Percentiles rank a stretch among this genome's conserved stretches.
Evolutionary conservation across 345 rosid genomes (phyloP).

Genomic region (Capsella bursapastoris): DNA sequence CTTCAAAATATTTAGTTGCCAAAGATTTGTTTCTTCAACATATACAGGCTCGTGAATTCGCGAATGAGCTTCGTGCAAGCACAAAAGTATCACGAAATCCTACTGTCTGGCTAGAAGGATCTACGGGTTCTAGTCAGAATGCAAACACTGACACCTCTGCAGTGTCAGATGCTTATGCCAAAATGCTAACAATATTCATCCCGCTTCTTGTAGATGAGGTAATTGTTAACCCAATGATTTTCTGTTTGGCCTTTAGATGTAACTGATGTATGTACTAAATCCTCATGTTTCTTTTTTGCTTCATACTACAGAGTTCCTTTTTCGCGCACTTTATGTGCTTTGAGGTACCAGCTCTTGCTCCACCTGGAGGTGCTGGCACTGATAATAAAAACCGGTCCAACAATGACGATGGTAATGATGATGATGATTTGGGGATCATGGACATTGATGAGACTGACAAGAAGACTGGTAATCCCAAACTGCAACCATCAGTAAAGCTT

Average conservation of each 20-base stretch:
- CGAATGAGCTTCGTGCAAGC: slow-evolving; percentile 99
- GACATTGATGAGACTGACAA: slow-evolving; percentile 84
- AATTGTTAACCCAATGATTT: slow-evolving; percentile 30
- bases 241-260: slow-evolving; percentile 19
- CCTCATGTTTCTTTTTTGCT: slow-evolving; percentile 31
- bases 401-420: slow-evolving; percentile 62
- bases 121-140: slow-evolving; percentile 81
- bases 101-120: slow-evolving; percentile 94
- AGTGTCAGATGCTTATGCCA: slow-evolving; percentile 96
- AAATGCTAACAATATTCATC: slow-evolving; percentile 93
- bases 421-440: slow-evolving; percentile 96
- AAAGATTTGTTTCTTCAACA: slow-evolving; percentile 4
- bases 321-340: slow-evolving; percentile 99
- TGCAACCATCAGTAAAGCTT: slow-evolving; percentile 25
- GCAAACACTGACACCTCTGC: slow-evolving; percentile 75
- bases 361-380: slow-evolving; percentile 74
- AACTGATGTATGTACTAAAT: slow-evolving; percentile 24
- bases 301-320: slow-evolving; percentile 88
- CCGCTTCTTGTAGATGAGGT: slow-evolving; percentile 99
- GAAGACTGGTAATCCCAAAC: slow-evolving; percentile 63
- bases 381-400: slow-evolving; percentile 59
- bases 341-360: slow-evolving; percentile 95
- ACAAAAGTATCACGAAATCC: slow-evolving; percentile 96
- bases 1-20: slow-evolving; percentile 2
- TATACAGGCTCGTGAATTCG: slow-evolving; percentile 93